Evolutionary conservation across 352 stramenopile genomes (phyloP), one percentile per base, ranked within the genome.

Genomic region (Phytophthora hibernalis): DNA sequence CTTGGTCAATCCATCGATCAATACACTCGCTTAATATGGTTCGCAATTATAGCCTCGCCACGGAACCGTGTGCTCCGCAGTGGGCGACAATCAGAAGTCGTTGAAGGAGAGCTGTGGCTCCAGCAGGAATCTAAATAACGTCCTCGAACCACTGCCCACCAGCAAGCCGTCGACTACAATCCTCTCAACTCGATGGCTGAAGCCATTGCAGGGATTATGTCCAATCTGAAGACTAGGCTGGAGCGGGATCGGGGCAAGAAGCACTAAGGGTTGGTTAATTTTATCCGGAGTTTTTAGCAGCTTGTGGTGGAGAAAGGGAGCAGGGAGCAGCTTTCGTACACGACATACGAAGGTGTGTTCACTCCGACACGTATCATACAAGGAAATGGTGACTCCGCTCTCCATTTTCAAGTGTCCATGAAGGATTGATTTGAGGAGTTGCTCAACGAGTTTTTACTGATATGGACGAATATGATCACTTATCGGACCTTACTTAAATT

Each of bases 201-300:
- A 24, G 22, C 51, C 2, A 51, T 62, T 9, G 60, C 38, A n/a
- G 51, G 44, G 7, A 21, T 59, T 3, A 71, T 67, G 42, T 55
- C 66, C 1, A 65, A 59, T 4, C 28, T 74, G 11, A 51, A 59
- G 12, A 47, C 45, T 10, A 54, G 50, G 3, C 18, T 60, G 16
- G 50, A 68, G 13, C 26, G 40, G 2, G 22, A 43, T 6, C 15
- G 38, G 30, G 51, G 31, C 6, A 54, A 49, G 13, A 52, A 63
- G 20, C 35, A 38, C 13, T 57, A 62, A 11, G 53, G 45, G 6
- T 51, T 45, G n/a, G 54, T 67, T 21, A 56, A 72, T 30, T 58
- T 72, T 8, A 63, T 71, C 31, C 51, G 64, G 24, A 64, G 61
- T 7, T 76, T 68, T 26, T 72, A 50, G 56, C 55, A 68, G 15